These are phyloP conservation scores for Termitomyces sp. DNA, from an alignment of 768 basidiomycete species.

Conservation along the genomic window DNA sequence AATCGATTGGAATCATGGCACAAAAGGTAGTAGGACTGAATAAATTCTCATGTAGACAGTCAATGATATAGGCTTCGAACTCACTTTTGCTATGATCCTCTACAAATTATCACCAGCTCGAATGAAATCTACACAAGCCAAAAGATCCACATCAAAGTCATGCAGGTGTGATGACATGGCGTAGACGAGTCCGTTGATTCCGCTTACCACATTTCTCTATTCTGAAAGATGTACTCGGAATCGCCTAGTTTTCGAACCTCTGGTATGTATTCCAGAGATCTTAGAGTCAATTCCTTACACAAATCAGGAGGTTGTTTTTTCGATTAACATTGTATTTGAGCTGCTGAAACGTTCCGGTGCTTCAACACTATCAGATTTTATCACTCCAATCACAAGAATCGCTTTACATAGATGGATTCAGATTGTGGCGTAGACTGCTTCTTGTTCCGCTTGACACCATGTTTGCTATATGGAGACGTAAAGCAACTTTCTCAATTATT, in stretches of 20 bases:
- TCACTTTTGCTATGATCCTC: not conserved
- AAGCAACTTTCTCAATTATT: not conserved
- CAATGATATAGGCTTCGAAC: not conserved
- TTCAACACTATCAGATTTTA: not conserved
- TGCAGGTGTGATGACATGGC: not conserved
- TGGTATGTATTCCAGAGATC: not conserved
- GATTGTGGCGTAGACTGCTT: not conserved
- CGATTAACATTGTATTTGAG: not conserved
- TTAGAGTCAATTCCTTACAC: not conserved
- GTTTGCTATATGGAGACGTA: not conserved
- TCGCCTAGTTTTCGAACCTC: not conserved
- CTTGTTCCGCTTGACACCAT: not conserved
- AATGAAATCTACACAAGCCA: no score
- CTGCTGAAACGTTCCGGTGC: not conserved
- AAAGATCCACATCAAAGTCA: not conserved
- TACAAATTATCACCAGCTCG: not conserved
- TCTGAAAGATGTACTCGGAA: not conserved
- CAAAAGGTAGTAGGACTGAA: not conserved
- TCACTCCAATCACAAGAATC: not conserved
- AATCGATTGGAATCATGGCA: not conserved
- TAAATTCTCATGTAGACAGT: not conserved
- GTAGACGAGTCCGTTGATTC: not conserved
- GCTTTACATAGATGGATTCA: not conserved
- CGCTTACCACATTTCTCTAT: not conserved
- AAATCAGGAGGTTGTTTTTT: not conserved